Conservation (phyloP, 1,139 yeast species). For the Kodamaea arcana region DNA sequence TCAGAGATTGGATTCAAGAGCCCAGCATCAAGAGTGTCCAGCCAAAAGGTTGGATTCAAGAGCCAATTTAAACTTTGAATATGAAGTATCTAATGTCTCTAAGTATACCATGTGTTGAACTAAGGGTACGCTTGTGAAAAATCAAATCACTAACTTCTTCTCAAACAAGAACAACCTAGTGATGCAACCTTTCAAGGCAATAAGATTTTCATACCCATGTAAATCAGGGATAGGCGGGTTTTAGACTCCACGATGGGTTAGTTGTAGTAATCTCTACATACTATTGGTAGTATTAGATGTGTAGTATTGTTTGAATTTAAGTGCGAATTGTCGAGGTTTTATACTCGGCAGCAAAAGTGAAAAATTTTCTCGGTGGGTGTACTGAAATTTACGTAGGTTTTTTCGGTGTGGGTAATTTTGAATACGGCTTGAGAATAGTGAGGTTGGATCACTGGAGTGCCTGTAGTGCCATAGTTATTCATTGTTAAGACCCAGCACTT, state of each 20-base stretch:
- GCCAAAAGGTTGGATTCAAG: constrained; percentile 28
- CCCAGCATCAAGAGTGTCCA: constrained; percentile 41
- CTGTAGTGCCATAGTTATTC: no score
- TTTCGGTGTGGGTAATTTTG: no score
- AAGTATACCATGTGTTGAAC: constrained; percentile 18
- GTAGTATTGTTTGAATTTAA: background rate
- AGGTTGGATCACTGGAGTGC: no score
- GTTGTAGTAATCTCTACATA: constrained; percentile 6
- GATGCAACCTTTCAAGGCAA: constrained; percentile 14
- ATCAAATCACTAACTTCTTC: constrained; percentile 2
- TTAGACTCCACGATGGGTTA: constrained; percentile 4
- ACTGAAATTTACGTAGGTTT: no score
- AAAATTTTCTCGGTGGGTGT: no score
- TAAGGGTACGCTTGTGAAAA: background rate
- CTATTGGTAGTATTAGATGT: constrained; percentile 3
- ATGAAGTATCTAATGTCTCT: constrained; percentile 28
- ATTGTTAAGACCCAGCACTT: no score
- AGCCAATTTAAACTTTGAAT: constrained; percentile 15
- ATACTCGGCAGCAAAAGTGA: constrained; percentile 1
- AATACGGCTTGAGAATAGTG: no score
- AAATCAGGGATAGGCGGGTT: constrained; percentile 5
- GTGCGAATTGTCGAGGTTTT: background rate
- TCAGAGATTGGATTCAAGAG: constrained; percentile 31
- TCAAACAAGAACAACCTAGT: constrained; percentile 1
- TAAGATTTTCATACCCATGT: constrained; percentile 15